Percentiles rank a stretch among this genome's conserved stretches.
Evolutionary conservation across 768 basidiomycete genomes (phyloP).

Genomic region (Gymnopilus junonius): DNA sequence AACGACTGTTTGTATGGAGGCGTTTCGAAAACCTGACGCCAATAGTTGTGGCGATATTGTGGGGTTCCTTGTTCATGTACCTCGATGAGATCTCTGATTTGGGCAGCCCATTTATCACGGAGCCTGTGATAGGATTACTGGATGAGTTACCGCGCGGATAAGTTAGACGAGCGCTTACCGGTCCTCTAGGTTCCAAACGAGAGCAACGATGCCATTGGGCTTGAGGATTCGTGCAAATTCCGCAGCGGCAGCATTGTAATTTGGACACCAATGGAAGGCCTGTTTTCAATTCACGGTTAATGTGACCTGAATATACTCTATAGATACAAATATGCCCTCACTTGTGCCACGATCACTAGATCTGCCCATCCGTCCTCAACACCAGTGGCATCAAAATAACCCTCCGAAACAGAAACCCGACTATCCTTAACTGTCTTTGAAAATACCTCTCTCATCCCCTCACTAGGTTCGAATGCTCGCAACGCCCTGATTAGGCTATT

Average conservation of each 20-base stretch:
- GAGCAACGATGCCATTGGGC: constrained; percentile 67
- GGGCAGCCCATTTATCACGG: constrained; percentile 72
- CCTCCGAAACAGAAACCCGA: constrained; percentile 60
- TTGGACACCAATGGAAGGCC: constrained; percentile 95
- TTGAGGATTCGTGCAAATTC: constrained; percentile 86
- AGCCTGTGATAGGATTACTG: constrained; percentile 35
- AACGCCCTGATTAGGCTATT: constrained; percentile 53
- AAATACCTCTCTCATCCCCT: constrained; percentile 85
- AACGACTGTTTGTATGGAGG: constrained; percentile 64
- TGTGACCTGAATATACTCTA: background rate
- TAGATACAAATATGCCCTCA: constrained; percentile 24
- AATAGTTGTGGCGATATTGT: constrained; percentile 78
- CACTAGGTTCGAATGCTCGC: constrained; percentile 81
- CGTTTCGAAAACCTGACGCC: constrained; percentile 74
- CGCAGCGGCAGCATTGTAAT: constrained; percentile 68
- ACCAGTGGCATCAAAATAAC: constrained; percentile 71
- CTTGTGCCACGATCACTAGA: constrained; percentile 78
- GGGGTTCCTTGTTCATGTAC: constrained; percentile 73
- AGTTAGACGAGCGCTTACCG: constrained; percentile 40
- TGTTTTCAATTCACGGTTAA: constrained; percentile 33
- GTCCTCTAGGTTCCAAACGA: constrained; percentile 94
- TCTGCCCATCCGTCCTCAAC: constrained; percentile 75
- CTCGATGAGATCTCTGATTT: constrained; percentile 73
- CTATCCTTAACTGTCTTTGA: constrained; percentile 53
- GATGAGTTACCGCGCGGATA: background rate